These are phyloP conservation scores for Colletotrichum abscissum DNA, from an alignment of 2,329 filamentous ascomycete species.

Conservation along the genomic window DNA sequence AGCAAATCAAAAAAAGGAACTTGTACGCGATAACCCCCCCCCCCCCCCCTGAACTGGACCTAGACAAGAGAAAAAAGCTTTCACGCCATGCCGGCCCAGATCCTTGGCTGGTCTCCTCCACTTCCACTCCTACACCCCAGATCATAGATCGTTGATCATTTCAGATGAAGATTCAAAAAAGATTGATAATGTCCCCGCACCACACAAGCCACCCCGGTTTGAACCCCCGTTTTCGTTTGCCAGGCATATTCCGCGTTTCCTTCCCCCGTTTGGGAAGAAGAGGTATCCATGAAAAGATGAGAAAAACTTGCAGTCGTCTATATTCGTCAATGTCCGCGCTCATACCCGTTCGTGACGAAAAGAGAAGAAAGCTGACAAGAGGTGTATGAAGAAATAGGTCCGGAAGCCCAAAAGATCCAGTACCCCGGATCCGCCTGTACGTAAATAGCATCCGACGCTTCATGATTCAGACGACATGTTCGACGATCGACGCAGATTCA, in stretches of 20 bases:
- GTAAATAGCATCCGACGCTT: conserved; percentile 32
- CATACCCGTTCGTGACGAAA: conserved; percentile 18
- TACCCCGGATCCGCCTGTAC: conserved; percentile 23
- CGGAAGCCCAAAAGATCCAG: not conserved
- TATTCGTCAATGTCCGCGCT: conserved; percentile 23
- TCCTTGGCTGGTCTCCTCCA: conserved; percentile 13
- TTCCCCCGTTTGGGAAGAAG: conserved; percentile 2
- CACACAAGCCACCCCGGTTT: not conserved
- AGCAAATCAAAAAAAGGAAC: not conserved
- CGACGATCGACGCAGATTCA: conserved; percentile 9
- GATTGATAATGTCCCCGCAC: not conserved
- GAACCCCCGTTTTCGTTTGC: conserved; percentile 24
- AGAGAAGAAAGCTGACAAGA: not conserved
- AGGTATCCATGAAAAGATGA: conserved; percentile 29
- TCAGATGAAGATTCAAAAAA: conserved; percentile 11
- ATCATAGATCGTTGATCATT: conserved; percentile 21
- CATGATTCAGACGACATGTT: conserved; percentile 24
- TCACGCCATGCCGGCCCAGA: conserved; percentile 28
- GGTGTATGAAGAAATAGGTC: not conserved
- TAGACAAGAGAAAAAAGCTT: conserved; percentile 20
- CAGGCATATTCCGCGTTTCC: conserved; percentile 23
- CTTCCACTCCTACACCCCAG: not conserved
- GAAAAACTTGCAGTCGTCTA: conserved; percentile 18
- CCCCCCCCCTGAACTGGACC: not conserved
- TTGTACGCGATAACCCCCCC: not conserved